Base-by-base conservation (phyloP, 768 basidiomycete genomes). In the Epithele typhae region DNA sequence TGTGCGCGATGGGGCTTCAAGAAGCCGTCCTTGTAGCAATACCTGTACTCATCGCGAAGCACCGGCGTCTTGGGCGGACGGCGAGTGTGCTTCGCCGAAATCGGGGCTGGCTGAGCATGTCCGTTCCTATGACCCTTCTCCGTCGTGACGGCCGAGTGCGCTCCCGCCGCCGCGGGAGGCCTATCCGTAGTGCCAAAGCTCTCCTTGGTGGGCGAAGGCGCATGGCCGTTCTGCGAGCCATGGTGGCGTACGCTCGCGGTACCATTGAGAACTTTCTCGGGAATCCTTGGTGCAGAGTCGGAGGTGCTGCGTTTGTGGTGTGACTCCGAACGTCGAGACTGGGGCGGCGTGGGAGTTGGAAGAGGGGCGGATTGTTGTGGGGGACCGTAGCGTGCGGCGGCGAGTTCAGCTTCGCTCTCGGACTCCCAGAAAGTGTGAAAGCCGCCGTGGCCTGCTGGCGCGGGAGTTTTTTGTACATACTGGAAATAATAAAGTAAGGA, bases 1-100 rank as follows among this genome's bases (percentile, higher is more conserved):
- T 92, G 90, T 9, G 87, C 65, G 34, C 89, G 64, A 48, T 77
- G 74, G 0, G 90, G 90, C 60, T 90, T 92, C 43, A 86, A 65
- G 35, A 90, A 71, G 21, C 66, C 71, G 49, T 89, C 87, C 8
- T 61, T 64, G 3, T 53, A 51, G 60, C 89, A 92, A 61, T 86
- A 91, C 35, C 88, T 70, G 58, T 81, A 71, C 45, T 79, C 78
- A 15, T 84, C 81, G 3, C 72, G 63, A 25, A 91, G 67, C 2
- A 81, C 65, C 1, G 78, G 74, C 10, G 68, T 67, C 10, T 59
- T 57, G 4, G 71, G 63, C 1, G 73, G 75, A 25, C 61, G 33
- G 24, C 64, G 48, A 14, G 60, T 54, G 46, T 52, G 52, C 54
- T 51, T 57, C 53, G 53, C 53, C n/a, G 57, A 54, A 14, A 44